phyloP scores from a whole-genome alignment of 2,329 filamentous ascomycete genomes.

The Claviceps spartinae region DNA sequence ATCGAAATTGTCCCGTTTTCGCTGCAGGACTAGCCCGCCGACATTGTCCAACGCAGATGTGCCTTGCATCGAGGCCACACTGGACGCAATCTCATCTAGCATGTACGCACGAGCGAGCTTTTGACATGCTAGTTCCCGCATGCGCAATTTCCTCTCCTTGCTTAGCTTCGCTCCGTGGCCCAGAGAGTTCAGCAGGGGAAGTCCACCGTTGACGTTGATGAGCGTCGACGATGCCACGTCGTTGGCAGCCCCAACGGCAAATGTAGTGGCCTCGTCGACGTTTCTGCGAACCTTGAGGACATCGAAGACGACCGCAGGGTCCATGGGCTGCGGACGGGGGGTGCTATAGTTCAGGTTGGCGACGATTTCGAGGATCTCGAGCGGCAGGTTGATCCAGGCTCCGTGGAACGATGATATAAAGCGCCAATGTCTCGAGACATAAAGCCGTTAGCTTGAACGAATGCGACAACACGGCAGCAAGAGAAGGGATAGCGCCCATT shows the following conservation, averaged over 20 bases:
- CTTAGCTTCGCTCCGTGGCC: constrained; percentile 52
- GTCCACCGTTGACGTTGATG: constrained; percentile 35
- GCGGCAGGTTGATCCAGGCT: constrained; percentile 67
- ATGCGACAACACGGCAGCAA: not conserved
- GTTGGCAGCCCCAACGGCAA: constrained; percentile 64
- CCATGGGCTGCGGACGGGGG: constrained; percentile 61
- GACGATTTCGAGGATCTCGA: constrained; percentile 65
- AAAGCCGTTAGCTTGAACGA: not conserved
- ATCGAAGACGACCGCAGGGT: constrained; percentile 72
- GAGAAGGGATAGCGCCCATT: not conserved
- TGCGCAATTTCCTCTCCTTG: constrained; percentile 61
- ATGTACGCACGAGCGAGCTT: constrained; percentile 66
- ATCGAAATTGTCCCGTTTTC: constrained; percentile 53
- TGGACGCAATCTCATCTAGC: constrained; percentile 71
- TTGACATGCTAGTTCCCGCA: constrained; percentile 68
- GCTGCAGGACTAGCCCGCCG: constrained; percentile 56
- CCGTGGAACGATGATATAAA: constrained; percentile 77
- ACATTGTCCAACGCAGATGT: constrained; percentile 67
- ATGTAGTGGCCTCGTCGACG: constrained; percentile 66
- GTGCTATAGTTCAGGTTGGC: constrained; percentile 70
- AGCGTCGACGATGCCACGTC: constrained; percentile 54
- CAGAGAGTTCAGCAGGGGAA: constrained; percentile 10
- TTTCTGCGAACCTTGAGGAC: constrained; percentile 67
- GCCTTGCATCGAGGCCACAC: constrained; percentile 72
- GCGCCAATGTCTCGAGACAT: constrained; percentile 55